Evolutionary conservation across 805 yeast species (phyloP).

Genomic region (Cyberlindnera bimundalis): DNA sequence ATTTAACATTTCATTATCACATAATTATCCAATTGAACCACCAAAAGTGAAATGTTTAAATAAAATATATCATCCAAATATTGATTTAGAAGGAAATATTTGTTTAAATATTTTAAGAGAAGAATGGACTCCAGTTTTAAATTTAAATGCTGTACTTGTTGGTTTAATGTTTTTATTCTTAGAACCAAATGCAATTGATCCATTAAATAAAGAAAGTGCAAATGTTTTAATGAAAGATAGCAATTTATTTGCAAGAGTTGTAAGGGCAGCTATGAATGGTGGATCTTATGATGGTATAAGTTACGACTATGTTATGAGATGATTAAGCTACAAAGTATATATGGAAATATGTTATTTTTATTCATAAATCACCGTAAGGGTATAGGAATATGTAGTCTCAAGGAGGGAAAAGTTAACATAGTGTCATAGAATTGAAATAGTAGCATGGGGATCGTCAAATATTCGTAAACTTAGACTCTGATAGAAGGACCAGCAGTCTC

Average conservation of each 20-base stretch:
- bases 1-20: conserved; percentile 63
- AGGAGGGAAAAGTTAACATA: too few relatives aligned
- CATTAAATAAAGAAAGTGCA: conserved; percentile 90
- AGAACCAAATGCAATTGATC: conserved; percentile 91
- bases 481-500: conserved; percentile 30
- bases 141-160: conserved; percentile 73
- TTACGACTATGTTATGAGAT: conserved; percentile 57
- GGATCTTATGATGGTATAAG: conserved; percentile 50
- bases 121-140: conserved; percentile 95
- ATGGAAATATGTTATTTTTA: background rate
- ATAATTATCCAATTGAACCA: conserved; percentile 86
- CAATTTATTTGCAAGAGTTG: conserved; percentile 52
- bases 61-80: conserved; percentile 89
- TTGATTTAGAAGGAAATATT: conserved; percentile 84
- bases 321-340: too few relatives aligned
- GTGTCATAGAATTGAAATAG: too few relatives aligned
- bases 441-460: too few relatives aligned
- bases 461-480: conserved; percentile 26
- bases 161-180: conserved; percentile 83
- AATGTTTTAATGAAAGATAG: conserved; percentile 46
- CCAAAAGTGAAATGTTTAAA: conserved; percentile 75
- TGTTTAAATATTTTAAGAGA: conserved; percentile 89
- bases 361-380: too few relatives aligned
- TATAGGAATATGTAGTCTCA: background rate
- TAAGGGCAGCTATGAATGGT: conserved; percentile 69